phyloP scores from a whole-genome alignment of 805 yeast species.

The Spathaspora boniae region DNA sequence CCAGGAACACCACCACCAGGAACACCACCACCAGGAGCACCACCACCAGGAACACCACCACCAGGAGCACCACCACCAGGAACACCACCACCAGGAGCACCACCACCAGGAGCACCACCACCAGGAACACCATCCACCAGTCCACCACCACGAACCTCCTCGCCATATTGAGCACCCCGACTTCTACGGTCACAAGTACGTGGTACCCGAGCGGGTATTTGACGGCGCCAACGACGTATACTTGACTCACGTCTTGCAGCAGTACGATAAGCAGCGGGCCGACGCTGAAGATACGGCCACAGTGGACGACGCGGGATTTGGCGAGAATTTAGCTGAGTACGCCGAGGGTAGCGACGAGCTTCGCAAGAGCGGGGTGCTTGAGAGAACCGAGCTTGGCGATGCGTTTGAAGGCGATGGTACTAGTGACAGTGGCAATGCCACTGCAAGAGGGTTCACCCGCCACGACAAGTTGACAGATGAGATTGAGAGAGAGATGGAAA shows the following conservation, averaged over 20 bases:
- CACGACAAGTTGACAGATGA: too few species aligned
- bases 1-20: neutral
- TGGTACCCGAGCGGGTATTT: slow-evolving; percentile 30
- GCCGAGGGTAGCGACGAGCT: slow-evolving; percentile 11
- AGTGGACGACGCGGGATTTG: neutral
- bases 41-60: slow-evolving; percentile 4
- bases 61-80: neutral
- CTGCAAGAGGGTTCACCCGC: too few species aligned
- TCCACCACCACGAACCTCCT: slow-evolving; percentile 1
- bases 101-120: slow-evolving; percentile 1
- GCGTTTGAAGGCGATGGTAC: too few species aligned
- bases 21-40: neutral
- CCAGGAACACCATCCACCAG: neutral
- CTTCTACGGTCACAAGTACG: slow-evolving; percentile 12
- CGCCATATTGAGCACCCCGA: slow-evolving; percentile 6
- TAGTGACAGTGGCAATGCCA: too few species aligned
- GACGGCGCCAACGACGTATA: slow-evolving; percentile 23
- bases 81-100: slow-evolving; percentile 4
- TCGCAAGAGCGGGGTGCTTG: slow-evolving; percentile 10
- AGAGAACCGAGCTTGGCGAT: too few species aligned
- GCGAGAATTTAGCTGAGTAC: slow-evolving; percentile 3
- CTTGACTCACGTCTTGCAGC: slow-evolving; percentile 24
- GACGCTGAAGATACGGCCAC: neutral
- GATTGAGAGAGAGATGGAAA: too few species aligned
- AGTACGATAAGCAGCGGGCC: slow-evolving; percentile 5